A percentile compares a stretch with the other conserved stretches of the same genome.
These are phyloP conservation scores for Amphirosellinia nigrospora DNA, from an alignment of 495 filamentous ascomycete species.

Conservation along the genomic window DNA sequence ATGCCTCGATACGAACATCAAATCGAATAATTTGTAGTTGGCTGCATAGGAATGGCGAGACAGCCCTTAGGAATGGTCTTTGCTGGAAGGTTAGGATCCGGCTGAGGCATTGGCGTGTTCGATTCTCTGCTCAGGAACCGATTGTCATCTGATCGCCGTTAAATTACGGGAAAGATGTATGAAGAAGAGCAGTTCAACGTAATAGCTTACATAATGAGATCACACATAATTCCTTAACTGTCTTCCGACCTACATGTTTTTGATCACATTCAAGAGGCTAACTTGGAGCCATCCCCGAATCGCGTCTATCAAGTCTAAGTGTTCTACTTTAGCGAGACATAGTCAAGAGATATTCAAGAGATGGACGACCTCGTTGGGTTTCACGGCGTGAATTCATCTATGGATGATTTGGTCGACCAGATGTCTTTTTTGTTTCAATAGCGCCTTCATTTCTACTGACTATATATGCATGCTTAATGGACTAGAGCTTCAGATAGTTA, in stretches of 20 bases:
- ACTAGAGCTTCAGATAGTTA: no score
- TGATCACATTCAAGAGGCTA: neutral
- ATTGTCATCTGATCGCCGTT: neutral
- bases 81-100: no score
- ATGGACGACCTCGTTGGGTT: neutral
- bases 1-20: neutral
- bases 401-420: no score
- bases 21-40: neutral
- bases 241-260: slow-evolving; percentile 2
- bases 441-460: no score
- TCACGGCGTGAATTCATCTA: no score
- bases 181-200: neutral
- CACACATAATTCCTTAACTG: neutral
- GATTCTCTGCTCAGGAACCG: neutral
- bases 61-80: neutral
- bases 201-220: neutral
- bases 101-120: neutral
- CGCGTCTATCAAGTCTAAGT: neutral
- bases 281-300: no score
- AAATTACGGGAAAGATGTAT: neutral
- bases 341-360: neutral
- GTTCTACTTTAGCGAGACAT: neutral
- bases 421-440: no score
- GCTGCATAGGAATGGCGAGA: neutral
- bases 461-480: no score